Percentiles rank a stretch among this genome's conserved stretches.
These are phyloP conservation scores for Oenanthe sinensis DNA, from an alignment of 129 eudicot species.

Conservation along the genomic window DNA sequence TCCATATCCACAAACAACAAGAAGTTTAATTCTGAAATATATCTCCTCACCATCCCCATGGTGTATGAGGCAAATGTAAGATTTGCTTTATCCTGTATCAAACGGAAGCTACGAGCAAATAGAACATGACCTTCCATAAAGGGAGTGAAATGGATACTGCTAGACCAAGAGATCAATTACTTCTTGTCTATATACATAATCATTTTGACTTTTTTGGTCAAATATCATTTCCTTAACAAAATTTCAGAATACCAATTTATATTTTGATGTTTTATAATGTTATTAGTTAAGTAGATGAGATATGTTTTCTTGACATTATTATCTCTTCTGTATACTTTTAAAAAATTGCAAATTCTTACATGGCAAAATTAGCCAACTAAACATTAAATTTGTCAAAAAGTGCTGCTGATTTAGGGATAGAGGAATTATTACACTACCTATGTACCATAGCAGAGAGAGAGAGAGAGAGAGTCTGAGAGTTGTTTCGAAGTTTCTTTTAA, in stretches of 20 bases:
- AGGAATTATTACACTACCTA: not conserved
- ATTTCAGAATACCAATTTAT: not conserved
- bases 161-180: not conserved
- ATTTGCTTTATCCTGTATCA: too few species aligned
- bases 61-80: too few species aligned
- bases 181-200: not conserved
- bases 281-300: not conserved
- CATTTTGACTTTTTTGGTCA: not conserved
- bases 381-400: not conserved
- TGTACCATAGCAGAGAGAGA: not conserved
- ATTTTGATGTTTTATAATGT: too few species aligned
- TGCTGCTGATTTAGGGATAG: not conserved
- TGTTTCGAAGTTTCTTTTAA: not conserved
- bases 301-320: not conserved
- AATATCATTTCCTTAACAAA: too few species aligned
- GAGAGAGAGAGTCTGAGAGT: not conserved
- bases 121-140: not conserved
- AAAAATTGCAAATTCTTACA: not conserved
- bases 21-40: constrained; percentile 19
- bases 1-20: constrained; percentile 47
- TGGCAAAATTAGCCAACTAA: not conserved
- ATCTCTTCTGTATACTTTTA: not conserved
- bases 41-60: too few species aligned
- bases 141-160: not conserved
- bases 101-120: not conserved